These are phyloP conservation scores for Xylariaceae sp. DNA, from an alignment of 2,329 filamentous ascomycete species.

Conservation along the genomic window DNA sequence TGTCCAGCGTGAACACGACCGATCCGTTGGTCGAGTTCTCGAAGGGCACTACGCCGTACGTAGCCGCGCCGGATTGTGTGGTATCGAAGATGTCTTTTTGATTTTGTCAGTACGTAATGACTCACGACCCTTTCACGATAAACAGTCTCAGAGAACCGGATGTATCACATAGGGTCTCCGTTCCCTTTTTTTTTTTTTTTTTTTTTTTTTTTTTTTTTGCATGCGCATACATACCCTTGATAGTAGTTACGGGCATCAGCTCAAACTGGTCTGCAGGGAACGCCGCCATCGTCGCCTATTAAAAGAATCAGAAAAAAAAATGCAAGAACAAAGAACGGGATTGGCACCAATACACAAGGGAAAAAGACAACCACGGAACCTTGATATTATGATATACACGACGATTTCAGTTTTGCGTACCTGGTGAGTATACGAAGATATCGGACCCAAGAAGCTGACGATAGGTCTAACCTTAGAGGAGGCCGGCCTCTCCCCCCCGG, in stretches of 20 bases:
- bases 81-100: conserved; percentile 68
- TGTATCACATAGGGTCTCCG: too few species aligned
- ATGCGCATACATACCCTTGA: conserved; percentile 39
- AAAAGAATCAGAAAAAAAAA: neutral
- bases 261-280: conserved; percentile 46
- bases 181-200: too few species aligned
- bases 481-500: conserved; percentile 1
- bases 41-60: conserved; percentile 82
- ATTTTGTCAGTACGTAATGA: neutral
- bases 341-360: too few species aligned
- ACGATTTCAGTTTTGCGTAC: conserved; percentile 28
- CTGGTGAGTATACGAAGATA: conserved; percentile 48
- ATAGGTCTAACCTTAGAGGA: conserved; percentile 37
- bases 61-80: conserved; percentile 60
- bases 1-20: conserved; percentile 84
- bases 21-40: conserved; percentile 95
- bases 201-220: too few species aligned
- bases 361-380: too few species aligned
- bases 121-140: too few species aligned
- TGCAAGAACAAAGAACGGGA: neutral
- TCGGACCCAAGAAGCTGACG: conserved; percentile 46
- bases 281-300: conserved; percentile 40
- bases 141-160: too few species aligned
- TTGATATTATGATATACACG: too few species aligned
- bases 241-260: conserved; percentile 46